Percentiles rank a stretch among this genome's conserved stretches.
phyloP scores from a whole-genome alignment of 2,329 filamentous ascomycete genomes.

The Xylaria digitata region DNA sequence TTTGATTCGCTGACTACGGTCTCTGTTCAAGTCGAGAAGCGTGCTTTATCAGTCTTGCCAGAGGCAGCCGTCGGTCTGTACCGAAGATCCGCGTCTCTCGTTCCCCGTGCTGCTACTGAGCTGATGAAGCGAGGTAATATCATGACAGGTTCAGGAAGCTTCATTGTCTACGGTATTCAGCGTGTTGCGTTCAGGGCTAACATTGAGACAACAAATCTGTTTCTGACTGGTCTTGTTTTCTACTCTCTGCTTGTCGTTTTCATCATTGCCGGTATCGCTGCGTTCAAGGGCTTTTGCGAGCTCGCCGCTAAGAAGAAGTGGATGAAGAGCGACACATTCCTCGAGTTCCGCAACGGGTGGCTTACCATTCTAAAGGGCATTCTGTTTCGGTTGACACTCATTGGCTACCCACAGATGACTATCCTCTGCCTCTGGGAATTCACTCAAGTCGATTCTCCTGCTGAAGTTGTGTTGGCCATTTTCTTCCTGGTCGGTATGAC shows the following conservation, averaged over 20 bases:
- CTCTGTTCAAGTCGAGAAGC: slow-evolving; percentile 79
- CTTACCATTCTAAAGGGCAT: slow-evolving; percentile 87
- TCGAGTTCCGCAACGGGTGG: slow-evolving; percentile 90
- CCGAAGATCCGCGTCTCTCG: slow-evolving; percentile 45
- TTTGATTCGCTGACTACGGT: slow-evolving; percentile 75
- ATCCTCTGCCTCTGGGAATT: slow-evolving; percentile 89
- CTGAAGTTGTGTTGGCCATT: slow-evolving; percentile 81
- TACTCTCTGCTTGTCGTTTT: slow-evolving; percentile 81
- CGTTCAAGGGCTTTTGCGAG: slow-evolving; percentile 82
- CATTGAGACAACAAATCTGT: slow-evolving; percentile 86
- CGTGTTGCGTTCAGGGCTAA: slow-evolving; percentile 82
- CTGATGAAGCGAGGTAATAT: slow-evolving; percentile 61
- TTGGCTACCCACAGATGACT: slow-evolving; percentile 86
- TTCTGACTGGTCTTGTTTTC: slow-evolving; percentile 85
- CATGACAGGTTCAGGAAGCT: slow-evolving; percentile 59
- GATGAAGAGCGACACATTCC: slow-evolving; percentile 84
- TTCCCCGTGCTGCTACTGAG: slow-evolving; percentile 48
- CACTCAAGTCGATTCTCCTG: slow-evolving; percentile 79
- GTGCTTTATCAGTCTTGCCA: slow-evolving; percentile 51
- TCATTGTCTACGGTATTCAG: slow-evolving; percentile 77
- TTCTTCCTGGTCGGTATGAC: slow-evolving; percentile 84
- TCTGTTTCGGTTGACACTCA: slow-evolving; percentile 82
- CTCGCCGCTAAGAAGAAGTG: slow-evolving; percentile 74
- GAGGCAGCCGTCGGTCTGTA: slow-evolving; percentile 48
- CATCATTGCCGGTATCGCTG: slow-evolving; percentile 73